Conservation (phyloP, 176 grass and related monocot genomes). For the Thinopyrum elongatum region DNA sequence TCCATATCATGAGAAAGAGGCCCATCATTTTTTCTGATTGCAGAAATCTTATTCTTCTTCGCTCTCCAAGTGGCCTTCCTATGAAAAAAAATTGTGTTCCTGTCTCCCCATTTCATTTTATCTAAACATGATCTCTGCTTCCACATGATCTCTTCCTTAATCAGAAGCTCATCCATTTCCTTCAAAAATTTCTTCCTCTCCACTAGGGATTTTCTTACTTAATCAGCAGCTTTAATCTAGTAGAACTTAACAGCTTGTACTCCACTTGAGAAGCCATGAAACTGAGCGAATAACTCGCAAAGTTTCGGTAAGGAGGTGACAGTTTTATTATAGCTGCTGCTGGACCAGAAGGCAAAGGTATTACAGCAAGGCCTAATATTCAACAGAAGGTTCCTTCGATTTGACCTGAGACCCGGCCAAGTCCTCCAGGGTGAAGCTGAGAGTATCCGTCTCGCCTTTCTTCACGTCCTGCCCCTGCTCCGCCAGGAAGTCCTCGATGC, state of each 20-base stretch:
- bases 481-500: constrained; percentile 83
- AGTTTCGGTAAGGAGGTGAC: neutral
- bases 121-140: too few species aligned
- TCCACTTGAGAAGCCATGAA: neutral
- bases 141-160: too few species aligned
- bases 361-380: constrained; percentile 6
- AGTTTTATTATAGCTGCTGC: constrained; percentile 22
- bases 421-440: constrained; percentile 80
- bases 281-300: neutral
- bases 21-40: too few species aligned
- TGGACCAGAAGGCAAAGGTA: neutral
- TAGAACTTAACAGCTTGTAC: neutral
- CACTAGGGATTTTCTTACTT: too few species aligned
- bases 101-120: too few species aligned
- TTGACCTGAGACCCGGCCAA: constrained; percentile 50
- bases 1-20: too few species aligned
- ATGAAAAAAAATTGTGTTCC: too few species aligned
- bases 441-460: constrained; percentile 61
- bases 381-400: constrained; percentile 12
- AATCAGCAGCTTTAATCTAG: neutral
- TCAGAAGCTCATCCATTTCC: too few species aligned
- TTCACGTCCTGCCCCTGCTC: constrained; percentile 74
- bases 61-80: too few species aligned
- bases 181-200: too few species aligned
- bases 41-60: too few species aligned